These are phyloP conservation scores for Myxozyma neotropica DNA, from an alignment of 805 yeast genomes.

Conservation along the genomic window DNA sequence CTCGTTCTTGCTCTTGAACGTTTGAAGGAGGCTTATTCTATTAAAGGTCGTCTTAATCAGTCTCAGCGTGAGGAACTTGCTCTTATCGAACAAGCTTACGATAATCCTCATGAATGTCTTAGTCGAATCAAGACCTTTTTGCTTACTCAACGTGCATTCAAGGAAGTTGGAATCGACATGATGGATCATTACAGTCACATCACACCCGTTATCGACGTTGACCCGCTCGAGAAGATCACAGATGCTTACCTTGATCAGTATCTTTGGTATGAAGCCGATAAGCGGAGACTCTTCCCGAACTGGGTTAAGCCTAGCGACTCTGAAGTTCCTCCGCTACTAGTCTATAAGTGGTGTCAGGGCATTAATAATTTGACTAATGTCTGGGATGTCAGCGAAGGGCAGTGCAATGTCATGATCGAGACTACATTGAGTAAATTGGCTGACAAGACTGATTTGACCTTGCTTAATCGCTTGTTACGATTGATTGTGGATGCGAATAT, in stretches of 20 bases:
- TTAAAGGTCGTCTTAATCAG: slow-evolving; percentile 77
- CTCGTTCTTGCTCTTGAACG: slow-evolving; percentile 86
- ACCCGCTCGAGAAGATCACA: slow-evolving; percentile 91
- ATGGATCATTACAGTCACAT: slow-evolving; percentile 85
- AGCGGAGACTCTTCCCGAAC: slow-evolving; percentile 82
- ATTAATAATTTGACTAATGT: slow-evolving; percentile 74
- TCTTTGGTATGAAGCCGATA: slow-evolving; percentile 93
- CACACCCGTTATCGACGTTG: slow-evolving; percentile 83
- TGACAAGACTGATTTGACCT: slow-evolving; percentile 85
- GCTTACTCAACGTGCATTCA: slow-evolving; percentile 87
- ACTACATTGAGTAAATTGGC: slow-evolving; percentile 68
- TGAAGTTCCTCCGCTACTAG: slow-evolving; percentile 89
- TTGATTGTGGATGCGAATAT: slow-evolving; percentile 84
- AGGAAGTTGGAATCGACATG: slow-evolving; percentile 85
- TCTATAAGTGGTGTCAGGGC: slow-evolving; percentile 93
- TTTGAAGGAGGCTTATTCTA: slow-evolving; percentile 75
- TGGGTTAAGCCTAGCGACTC: slow-evolving; percentile 96
- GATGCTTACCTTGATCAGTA: slow-evolving; percentile 96
- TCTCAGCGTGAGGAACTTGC: slow-evolving; percentile 91
- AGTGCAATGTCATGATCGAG: slow-evolving; percentile 82
- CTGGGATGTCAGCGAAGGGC: slow-evolving; percentile 78
- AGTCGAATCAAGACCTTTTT: slow-evolving; percentile 80
- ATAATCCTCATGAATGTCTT: slow-evolving; percentile 91
- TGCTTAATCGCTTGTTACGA: slow-evolving; percentile 77
- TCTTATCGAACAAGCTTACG: slow-evolving; percentile 92